Evolutionary conservation across 495 filamentous ascomycete species (phyloP).

Genomic region (Tuber borchii): DNA sequence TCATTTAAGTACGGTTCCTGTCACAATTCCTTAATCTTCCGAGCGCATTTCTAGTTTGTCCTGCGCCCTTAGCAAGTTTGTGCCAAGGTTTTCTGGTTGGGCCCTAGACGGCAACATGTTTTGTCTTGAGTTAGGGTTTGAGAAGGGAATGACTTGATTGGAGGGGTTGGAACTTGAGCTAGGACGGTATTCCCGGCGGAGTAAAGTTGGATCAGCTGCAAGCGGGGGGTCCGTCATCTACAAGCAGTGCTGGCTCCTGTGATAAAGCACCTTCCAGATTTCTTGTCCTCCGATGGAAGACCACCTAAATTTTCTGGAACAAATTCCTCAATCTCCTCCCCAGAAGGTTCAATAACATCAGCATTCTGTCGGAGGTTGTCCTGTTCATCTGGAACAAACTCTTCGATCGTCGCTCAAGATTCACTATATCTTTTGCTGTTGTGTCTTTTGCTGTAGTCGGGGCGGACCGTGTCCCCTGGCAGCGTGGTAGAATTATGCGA

Average conservation of each 20-base stretch:
- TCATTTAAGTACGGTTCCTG: slow-evolving; percentile 28
- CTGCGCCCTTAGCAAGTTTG: slow-evolving; percentile 6
- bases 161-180: not conserved
- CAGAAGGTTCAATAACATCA: not conserved
- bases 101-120: not conserved
- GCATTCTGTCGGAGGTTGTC: no score
- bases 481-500: not conserved
- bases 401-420: slow-evolving; percentile 15
- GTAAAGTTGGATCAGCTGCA: slow-evolving; percentile 20
- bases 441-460: slow-evolving; percentile 15
- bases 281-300: slow-evolving; percentile 21
- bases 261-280: slow-evolving; percentile 11
- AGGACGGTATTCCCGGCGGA: slow-evolving; percentile 21
- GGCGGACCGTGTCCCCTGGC: slow-evolving; percentile 1
- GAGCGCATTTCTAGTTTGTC: slow-evolving; percentile 33
- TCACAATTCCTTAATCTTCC: slow-evolving; percentile 29
- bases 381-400: slow-evolving; percentile 21
- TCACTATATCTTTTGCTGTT: slow-evolving; percentile 11
- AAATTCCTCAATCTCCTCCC: slow-evolving; percentile 12
- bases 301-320: slow-evolving; percentile 15
- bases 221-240: slow-evolving; percentile 23
- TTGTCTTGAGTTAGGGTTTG: not conserved
- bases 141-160: slow-evolving; percentile 7
- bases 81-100: slow-evolving; percentile 4
- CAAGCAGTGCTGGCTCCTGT: slow-evolving; percentile 7